Percentiles rank a stretch among this genome's conserved stretches.
Conservation (phyloP, 179 eudicot species). For the Spinacia oleracea region DNA sequence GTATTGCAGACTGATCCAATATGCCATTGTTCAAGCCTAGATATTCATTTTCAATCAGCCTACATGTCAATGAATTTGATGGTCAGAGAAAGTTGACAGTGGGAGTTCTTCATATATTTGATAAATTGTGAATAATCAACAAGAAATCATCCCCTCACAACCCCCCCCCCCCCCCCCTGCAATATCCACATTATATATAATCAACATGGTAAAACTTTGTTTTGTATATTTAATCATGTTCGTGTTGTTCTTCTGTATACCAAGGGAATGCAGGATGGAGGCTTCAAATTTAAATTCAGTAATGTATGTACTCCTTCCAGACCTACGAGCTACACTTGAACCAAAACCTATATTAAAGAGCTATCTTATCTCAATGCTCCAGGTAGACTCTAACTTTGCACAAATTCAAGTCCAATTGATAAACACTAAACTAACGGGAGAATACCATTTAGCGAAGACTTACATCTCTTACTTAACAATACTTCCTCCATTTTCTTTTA, state of each 20-base stretch:
- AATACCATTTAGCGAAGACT: background rate
- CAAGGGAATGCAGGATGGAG: background rate
- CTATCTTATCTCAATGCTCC: slow-evolving; percentile 1
- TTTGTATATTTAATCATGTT: background rate
- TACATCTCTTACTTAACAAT: background rate
- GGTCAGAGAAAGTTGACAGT: slow-evolving; percentile 8
- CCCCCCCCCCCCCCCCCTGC: background rate
- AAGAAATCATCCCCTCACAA: background rate
- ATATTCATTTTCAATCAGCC: slow-evolving; percentile 93
- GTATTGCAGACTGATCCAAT: slow-evolving; percentile 92
- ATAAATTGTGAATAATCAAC: background rate
- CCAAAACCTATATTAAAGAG: background rate
- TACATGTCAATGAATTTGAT: slow-evolving; percentile 31
- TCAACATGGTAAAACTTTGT: background rate
- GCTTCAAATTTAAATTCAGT: background rate
- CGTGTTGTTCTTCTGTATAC: background rate
- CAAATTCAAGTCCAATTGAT: background rate
- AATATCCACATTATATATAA: background rate
- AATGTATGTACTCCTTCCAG: background rate
- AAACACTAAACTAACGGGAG: background rate
- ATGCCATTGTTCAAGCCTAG: slow-evolving; percentile 92
- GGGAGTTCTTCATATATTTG: background rate
- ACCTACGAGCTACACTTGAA: background rate
- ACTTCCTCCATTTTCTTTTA: no score
- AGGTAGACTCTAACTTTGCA: background rate